phyloP scores from a whole-genome alignment of 306 rosid species.

The Alnus rubra region DNA sequence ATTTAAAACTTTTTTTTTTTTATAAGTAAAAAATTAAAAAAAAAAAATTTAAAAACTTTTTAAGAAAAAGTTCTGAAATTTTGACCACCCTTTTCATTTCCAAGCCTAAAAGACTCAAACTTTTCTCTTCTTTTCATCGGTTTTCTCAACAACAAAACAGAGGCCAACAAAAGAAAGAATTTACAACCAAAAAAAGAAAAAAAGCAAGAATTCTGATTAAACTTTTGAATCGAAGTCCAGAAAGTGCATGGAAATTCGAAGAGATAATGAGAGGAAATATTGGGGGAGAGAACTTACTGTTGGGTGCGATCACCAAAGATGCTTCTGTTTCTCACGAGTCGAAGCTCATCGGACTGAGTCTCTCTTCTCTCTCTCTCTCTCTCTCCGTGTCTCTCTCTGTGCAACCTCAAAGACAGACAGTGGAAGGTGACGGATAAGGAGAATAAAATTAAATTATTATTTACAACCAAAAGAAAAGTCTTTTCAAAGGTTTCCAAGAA shows the following conservation, averaged over 20 bases:
- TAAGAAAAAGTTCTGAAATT: not conserved
- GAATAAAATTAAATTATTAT: conserved; percentile 8
- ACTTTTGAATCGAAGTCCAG: conserved; percentile 14
- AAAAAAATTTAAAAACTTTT: not conserved
- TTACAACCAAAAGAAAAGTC: conserved; percentile 8
- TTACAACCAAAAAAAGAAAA: no score
- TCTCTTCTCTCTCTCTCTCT: conserved; percentile 25
- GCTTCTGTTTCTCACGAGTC: conserved; percentile 33
- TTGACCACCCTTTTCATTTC: conserved; percentile 10
- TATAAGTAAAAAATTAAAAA: not conserved
- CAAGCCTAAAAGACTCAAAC: conserved; percentile 30
- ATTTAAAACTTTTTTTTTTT: not conserved
- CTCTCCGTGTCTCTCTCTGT: conserved; percentile 35
- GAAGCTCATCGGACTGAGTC: conserved; percentile 47
- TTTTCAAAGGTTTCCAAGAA: not conserved
- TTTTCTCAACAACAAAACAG: conserved; percentile 29
- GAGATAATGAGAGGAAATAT: conserved; percentile 10
- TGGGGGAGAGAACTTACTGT: conserved; percentile 35
- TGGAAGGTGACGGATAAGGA: conserved; percentile 40
- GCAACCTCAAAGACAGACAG: conserved; percentile 62
- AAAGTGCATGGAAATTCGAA: conserved; percentile 9
- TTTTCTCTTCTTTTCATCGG: not conserved
- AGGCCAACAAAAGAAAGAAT: conserved; percentile 8
- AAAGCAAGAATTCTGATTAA: conserved; percentile 8
- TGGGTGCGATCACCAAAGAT: conserved; percentile 18